A percentile compares a stretch with the other conserved stretches of the same genome.
Conservation (phyloP, 352 stramenopile genomes). For the Pythium biforme region DNA sequence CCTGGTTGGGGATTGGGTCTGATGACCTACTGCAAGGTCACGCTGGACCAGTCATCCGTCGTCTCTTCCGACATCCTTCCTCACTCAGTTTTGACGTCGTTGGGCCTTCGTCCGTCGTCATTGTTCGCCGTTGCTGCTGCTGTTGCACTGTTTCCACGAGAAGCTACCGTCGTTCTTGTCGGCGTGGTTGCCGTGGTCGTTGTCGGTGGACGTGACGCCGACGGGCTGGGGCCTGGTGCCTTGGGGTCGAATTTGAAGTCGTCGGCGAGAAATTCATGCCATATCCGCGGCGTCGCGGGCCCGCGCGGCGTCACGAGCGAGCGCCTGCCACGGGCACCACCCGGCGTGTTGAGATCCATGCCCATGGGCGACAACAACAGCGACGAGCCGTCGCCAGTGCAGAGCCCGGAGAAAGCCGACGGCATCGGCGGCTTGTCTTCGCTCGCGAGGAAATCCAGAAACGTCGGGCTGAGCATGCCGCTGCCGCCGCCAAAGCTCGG, state of each 20-base stretch:
- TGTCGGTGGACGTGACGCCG: neutral
- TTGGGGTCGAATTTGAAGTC: conserved; percentile 66
- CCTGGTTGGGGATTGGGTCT: neutral
- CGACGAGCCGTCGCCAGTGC: neutral
- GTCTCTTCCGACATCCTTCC: neutral
- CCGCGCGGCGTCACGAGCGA: conserved; percentile 24
- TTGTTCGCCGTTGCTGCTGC: neutral
- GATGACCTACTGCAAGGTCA: too few relatives aligned
- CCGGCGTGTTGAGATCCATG: conserved; percentile 26
- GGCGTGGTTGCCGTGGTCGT: neutral
- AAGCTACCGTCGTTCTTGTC: neutral
- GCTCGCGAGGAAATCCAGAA: conserved; percentile 69
- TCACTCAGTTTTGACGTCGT: conserved; percentile 5
- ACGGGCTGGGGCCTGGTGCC: conserved; percentile 6
- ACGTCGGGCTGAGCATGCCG: conserved; percentile 72
- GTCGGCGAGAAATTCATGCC: conserved; percentile 69
- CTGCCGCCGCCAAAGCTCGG: conserved; percentile 25
- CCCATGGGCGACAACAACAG: conserved; percentile 26
- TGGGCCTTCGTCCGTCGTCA: neutral
- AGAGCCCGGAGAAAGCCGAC: conserved; percentile 30
- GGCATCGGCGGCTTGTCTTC: conserved; percentile 55
- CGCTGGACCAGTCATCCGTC: too few relatives aligned
- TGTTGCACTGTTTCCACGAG: neutral
- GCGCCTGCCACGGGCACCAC: conserved; percentile 24
- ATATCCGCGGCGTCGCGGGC: conserved; percentile 49